phyloP scores from a whole-genome alignment of 73 alveolate species.

The Paramecium bursaria region DNA sequence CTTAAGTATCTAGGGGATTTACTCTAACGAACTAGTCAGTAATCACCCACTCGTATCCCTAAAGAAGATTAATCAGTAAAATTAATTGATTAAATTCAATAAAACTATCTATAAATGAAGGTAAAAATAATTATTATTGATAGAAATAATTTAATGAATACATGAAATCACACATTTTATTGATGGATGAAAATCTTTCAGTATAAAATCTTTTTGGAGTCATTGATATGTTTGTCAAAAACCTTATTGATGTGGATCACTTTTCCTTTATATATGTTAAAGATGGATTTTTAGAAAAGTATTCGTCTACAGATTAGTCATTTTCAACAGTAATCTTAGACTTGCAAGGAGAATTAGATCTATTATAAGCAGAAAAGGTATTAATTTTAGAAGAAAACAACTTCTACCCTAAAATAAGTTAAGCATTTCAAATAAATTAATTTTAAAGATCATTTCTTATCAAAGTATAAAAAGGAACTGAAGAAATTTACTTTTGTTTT shows the following conservation, averaged over 20 bases:
- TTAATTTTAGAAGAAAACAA: constrained; percentile 23
- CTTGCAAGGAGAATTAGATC: too few relatives aligned
- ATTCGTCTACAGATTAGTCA: not conserved
- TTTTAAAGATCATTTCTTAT: not conserved
- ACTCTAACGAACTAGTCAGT: too few relatives aligned
- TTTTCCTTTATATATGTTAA: not conserved
- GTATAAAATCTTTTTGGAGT: constrained; percentile 21
- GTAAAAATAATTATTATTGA: not conserved
- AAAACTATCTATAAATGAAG: constrained; percentile 14
- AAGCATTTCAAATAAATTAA: not conserved
- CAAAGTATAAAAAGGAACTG: not conserved
- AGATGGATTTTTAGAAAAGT: not conserved
- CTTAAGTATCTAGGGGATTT: too few relatives aligned
- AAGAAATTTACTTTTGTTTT: constrained; percentile 25
- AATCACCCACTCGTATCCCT: too few relatives aligned
- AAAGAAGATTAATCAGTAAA: not conserved
- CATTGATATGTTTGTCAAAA: constrained; percentile 8
- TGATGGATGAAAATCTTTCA: constrained; percentile 49
- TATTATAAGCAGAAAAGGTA: constrained; percentile 19
- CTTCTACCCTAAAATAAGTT: constrained; percentile 14
- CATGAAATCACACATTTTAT: constrained; percentile 16
- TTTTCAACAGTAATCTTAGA: too few relatives aligned
- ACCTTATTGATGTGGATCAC: constrained; percentile 54
- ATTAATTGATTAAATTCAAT: not conserved
- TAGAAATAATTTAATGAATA: constrained; percentile 48